Percentiles rank a stretch among this genome's conserved stretches.
These are phyloP conservation scores for Barnettozyma siamensis DNA, from an alignment of 805 yeast genomes.

Conservation along the genomic window DNA sequence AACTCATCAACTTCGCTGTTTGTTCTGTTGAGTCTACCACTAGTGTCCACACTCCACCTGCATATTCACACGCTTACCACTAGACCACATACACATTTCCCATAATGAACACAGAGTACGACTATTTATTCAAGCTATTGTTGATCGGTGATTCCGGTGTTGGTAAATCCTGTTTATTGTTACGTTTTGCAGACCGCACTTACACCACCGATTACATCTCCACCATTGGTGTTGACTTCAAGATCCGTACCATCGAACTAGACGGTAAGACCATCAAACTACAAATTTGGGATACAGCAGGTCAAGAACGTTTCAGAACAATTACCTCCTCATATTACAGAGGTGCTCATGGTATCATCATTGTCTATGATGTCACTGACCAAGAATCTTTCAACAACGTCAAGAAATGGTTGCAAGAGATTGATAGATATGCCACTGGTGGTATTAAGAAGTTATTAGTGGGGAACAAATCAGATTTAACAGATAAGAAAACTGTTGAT, in stretches of 20 bases:
- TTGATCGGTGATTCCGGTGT: slow-evolving; percentile 98
- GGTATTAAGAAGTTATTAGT: slow-evolving; percentile 94
- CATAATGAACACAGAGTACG: slow-evolving; percentile 89
- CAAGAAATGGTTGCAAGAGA: slow-evolving; percentile 97
- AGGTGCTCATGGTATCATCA: slow-evolving; percentile 98
- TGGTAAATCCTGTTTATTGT: slow-evolving; percentile 90
- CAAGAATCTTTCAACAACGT: slow-evolving; percentile 95
- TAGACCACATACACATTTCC: not conserved
- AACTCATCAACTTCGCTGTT: too few relatives aligned
- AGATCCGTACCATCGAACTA: slow-evolving; percentile 81
- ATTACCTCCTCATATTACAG: slow-evolving; percentile 96
- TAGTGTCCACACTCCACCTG: not conserved
- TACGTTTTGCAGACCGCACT: slow-evolving; percentile 96
- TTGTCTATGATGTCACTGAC: slow-evolving; percentile 96
- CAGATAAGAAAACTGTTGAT: slow-evolving; percentile 92
- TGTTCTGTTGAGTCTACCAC: not conserved
- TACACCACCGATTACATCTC: slow-evolving; percentile 96
- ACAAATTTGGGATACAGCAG: slow-evolving; percentile 99
- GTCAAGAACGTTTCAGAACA: slow-evolving; percentile 97
- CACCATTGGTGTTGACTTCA: slow-evolving; percentile 96
- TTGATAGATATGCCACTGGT: slow-evolving; percentile 96
- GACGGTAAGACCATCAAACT: slow-evolving; percentile 96
- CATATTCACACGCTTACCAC: not conserved
- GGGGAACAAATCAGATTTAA: slow-evolving; percentile 93
- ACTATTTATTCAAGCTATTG: slow-evolving; percentile 88